phyloP scores from a whole-genome alignment of 192 early-diverging fungal species.

The Podila epicladia region DNA sequence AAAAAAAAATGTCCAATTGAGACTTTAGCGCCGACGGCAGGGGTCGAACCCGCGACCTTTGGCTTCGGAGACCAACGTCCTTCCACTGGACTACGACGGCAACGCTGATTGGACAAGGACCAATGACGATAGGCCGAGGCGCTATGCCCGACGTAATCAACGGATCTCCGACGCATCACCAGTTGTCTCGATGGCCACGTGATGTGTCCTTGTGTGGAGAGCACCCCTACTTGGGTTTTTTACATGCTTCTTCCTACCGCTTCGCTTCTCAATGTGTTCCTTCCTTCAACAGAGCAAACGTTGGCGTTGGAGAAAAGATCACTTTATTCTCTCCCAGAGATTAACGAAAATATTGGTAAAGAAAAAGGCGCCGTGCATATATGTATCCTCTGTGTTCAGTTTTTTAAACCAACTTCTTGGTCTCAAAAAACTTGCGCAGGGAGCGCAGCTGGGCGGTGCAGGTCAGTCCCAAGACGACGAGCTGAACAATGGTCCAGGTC shows the following conservation, averaged over 20 bases:
- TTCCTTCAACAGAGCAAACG: too few relatives aligned
- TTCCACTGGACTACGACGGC: constrained; percentile 74
- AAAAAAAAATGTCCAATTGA: constrained; percentile 3
- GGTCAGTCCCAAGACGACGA: constrained; percentile 77
- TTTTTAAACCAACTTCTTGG: constrained; percentile 89
- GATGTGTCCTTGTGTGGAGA: neutral
- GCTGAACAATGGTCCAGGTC: constrained; percentile 88
- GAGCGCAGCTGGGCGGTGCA: constrained; percentile 89
- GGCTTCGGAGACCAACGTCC: constrained; percentile 80
- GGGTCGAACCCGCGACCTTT: constrained; percentile 79
- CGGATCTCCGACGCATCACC: too few relatives aligned
- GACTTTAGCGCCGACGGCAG: constrained; percentile 56
- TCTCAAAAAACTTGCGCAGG: constrained; percentile 85
- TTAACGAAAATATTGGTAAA: too few relatives aligned
- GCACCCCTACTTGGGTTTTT: neutral
- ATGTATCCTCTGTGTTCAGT: too few relatives aligned
- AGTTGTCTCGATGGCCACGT: too few relatives aligned
- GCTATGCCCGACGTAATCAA: too few relatives aligned
- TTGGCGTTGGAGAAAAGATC: too few relatives aligned
- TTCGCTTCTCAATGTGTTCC: too few relatives aligned
- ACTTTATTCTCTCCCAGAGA: too few relatives aligned
- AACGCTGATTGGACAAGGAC: neutral
- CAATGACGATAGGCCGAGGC: too few relatives aligned
- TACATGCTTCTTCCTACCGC: neutral
- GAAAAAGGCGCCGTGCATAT: neutral